A percentile compares a stretch with the other conserved stretches of the same genome.
Conservation (phyloP, 768 basidiomycete genomes). For the Termitomyces eurrhizus region DNA sequence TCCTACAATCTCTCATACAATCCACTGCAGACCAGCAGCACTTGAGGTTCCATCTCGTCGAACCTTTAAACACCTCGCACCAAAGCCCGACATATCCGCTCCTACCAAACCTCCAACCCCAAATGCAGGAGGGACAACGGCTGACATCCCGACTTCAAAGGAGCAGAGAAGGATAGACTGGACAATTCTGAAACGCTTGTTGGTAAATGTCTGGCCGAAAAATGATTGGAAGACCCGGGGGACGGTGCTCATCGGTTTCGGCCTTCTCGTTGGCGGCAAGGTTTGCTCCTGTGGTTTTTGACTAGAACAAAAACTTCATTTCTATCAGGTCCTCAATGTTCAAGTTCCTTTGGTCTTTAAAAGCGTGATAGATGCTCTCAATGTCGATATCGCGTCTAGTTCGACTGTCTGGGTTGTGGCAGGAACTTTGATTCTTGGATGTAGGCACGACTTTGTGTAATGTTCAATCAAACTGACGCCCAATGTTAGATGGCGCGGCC, state of each 20-base stretch:
- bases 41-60: slow-evolving; percentile 4
- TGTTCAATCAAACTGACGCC: slow-evolving; percentile 5
- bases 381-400: slow-evolving; percentile 68
- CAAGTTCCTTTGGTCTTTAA: slow-evolving; percentile 99
- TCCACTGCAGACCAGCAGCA: not conserved
- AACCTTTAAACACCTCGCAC: slow-evolving; percentile 16
- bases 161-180: slow-evolving; percentile 77
- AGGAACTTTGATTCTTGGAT: slow-evolving; percentile 87
- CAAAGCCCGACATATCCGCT: slow-evolving; percentile 14
- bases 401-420: slow-evolving; percentile 89
- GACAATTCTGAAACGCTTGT: slow-evolving; percentile 78
- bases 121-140: not conserved
- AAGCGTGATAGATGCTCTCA: slow-evolving; percentile 82
- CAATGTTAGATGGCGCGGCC: slow-evolving; percentile 75
- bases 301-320: not conserved
- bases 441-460: slow-evolving; percentile 44
- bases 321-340: slow-evolving; percentile 78
- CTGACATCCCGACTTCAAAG: slow-evolving; percentile 28
- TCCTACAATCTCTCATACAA: not conserved
- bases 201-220: slow-evolving; percentile 90
- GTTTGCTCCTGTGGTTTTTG: slow-evolving; percentile 35
- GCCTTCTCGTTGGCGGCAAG: slow-evolving; percentile 80
- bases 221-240: slow-evolving; percentile 77
- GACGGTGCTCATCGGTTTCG: slow-evolving; percentile 81
- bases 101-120: slow-evolving; percentile 4